Evolutionary conservation across 192 early-diverging fungal species (phyloP).

Genomic region (Podila verticillata): DNA sequence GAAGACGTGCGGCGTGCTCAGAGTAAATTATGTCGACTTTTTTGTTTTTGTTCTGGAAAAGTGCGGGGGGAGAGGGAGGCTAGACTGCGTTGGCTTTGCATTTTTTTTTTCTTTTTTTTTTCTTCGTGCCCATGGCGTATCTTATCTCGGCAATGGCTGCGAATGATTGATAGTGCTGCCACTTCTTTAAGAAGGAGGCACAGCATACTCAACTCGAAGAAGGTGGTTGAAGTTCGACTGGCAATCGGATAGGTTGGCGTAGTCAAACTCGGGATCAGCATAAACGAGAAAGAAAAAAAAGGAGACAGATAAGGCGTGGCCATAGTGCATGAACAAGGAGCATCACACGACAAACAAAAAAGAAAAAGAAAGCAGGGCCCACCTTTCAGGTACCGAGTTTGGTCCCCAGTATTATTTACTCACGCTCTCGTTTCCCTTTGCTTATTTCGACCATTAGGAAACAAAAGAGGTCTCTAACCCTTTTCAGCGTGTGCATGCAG

Average conservation of each 20-base stretch:
- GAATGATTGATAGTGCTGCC: neutral
- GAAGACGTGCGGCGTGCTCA: constrained; percentile 59
- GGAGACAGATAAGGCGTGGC: neutral
- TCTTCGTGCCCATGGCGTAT: neutral
- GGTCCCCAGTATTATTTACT: neutral
- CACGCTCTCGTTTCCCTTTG: neutral
- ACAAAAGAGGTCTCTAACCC: constrained; percentile 57
- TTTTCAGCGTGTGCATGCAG: constrained; percentile 61
- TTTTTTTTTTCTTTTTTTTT: neutral
- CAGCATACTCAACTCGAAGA: neutral
- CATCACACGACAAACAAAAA: constrained; percentile 8
- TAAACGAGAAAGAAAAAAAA: neutral
- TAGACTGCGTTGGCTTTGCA: neutral
- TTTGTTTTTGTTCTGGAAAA: neutral
- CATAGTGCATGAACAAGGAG: neutral
- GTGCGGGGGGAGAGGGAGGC: no score
- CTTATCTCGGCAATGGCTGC: no score
- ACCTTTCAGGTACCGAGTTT: neutral
- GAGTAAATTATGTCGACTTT: constrained; percentile 37
- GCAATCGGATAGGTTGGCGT: neutral
- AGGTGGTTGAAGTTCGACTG: neutral
- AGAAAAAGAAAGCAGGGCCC: neutral
- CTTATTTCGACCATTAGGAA: constrained; percentile 48
- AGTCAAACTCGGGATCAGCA: neutral
- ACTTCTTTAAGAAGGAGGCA: neutral